Conservation (phyloP, 345 rosid species). For the Balakata baccata region DNA sequence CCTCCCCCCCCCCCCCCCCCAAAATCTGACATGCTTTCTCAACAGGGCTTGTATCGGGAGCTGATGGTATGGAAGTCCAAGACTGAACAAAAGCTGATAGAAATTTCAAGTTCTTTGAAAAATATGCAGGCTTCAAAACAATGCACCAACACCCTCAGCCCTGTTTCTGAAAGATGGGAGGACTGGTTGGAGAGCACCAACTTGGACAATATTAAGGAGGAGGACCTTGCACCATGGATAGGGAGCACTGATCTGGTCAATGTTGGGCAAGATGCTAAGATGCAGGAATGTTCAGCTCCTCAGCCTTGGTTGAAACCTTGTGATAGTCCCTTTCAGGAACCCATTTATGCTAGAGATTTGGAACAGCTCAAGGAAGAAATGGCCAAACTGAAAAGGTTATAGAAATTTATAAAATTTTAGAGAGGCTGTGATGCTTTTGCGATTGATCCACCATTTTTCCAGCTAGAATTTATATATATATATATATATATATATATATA, state of each 20-base stretch:
- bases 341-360: constrained; percentile 43
- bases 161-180: constrained; percentile 71
- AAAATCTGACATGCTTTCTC: constrained; percentile 2
- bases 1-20: neutral
- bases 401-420: neutral
- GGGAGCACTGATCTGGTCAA: constrained; percentile 43
- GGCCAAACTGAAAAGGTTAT: constrained; percentile 58
- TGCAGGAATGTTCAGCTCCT: constrained; percentile 37
- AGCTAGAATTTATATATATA: neutral
- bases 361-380: constrained; percentile 49
- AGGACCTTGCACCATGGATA: constrained; percentile 56
- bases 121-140: constrained; percentile 53
- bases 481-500: no score
- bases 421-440: neutral
- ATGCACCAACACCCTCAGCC: constrained; percentile 44
- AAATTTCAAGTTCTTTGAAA: constrained; percentile 52
- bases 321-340: constrained; percentile 42
- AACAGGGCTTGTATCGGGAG: constrained; percentile 60
- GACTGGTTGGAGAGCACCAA: constrained; percentile 65
- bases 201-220: constrained; percentile 59
- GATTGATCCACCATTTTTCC: neutral
- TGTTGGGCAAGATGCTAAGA: constrained; percentile 32
- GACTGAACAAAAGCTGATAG: constrained; percentile 62
- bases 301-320: constrained; percentile 41
- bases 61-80: constrained; percentile 58